Evolutionary conservation across 2,329 filamentous ascomycete genomes (phyloP), one percentile per base, ranked within the genome.

Genomic region (Colletotrichum abscissum): DNA sequence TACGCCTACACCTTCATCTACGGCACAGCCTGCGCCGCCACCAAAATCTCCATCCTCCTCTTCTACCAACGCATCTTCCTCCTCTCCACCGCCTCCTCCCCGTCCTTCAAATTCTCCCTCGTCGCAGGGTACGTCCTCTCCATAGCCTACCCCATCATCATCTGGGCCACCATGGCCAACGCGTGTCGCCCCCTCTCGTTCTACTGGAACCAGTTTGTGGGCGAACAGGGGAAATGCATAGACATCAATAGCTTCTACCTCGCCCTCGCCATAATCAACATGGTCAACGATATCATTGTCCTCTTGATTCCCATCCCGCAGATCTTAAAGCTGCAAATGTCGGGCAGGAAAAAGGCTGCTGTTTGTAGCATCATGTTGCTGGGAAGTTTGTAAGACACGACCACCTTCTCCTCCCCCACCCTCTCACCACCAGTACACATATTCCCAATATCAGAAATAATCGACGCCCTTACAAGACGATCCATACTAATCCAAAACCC

Each of bases 21-120:
- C 55, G 74, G 66, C 19, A 66, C 66, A 2, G 63, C 74, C 11
- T 72, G 73, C 55, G 70, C 74, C 9, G 66, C 69, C 12, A 75
- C 59, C 11, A 76, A 76, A n/a, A 73, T 75, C n/a, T 75, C 73
- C 1, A 75, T 75, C 38, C 67, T 75, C 1, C 64, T 73, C n/a
- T 75, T 76, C 49, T 76, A 76, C 54, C 70, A 69, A 38, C 69
- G 74, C 3, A 64, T 76, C 9, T 76, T 76, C 12, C 22, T 65
- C 3, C 38, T 42, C 38, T 49, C 71, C 8, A 24, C 24, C 14
- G 56, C 38, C 16, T 5, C 35, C 0, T 73, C 63, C 7, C 1
- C 16, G 5, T 42, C 38, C 14, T 73, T 73, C 55, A 66, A 12
- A 2, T 5, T 71, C 2, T 66, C 63, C 4, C 26, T 76, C 14